Percentiles rank a stretch among this genome's conserved stretches.
These are phyloP conservation scores for Diplocarpon rosae DNA, from an alignment of 2,329 filamentous ascomycete genomes.

Conservation along the genomic window DNA sequence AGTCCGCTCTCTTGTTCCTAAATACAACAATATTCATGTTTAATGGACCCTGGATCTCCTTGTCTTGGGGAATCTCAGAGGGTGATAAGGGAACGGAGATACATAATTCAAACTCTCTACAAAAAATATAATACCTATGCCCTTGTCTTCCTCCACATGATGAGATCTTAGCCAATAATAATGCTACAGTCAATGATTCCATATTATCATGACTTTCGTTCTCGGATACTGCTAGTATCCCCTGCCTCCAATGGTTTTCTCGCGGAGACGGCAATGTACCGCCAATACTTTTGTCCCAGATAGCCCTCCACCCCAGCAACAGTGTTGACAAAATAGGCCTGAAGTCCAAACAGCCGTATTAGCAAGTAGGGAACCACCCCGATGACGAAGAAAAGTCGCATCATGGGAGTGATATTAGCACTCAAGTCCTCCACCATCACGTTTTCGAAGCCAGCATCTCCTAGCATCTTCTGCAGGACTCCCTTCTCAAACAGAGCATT, in stretches of 20 bases:
- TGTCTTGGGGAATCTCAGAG: too few relatives aligned
- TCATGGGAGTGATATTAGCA: neutral
- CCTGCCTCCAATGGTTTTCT: neutral
- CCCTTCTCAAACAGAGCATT: slow-evolving; percentile 31
- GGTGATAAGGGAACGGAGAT: too few relatives aligned
- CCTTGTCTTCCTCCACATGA: too few relatives aligned
- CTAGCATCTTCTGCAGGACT: slow-evolving; percentile 31
- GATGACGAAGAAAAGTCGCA: neutral
- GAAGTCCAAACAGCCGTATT: neutral
- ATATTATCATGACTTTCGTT: too few relatives aligned
- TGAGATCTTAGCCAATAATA: too few relatives aligned
- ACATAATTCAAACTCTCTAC: too few relatives aligned
- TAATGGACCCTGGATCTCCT: too few relatives aligned
- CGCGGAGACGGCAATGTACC: neutral
- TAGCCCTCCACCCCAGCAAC: neutral
- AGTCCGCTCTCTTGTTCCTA: too few relatives aligned
- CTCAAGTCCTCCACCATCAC: neutral
- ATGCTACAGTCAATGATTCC: too few relatives aligned
- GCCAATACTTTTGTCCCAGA: neutral
- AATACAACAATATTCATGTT: too few relatives aligned
- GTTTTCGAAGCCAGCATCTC: slow-evolving; percentile 10
- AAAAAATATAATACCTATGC: too few relatives aligned
- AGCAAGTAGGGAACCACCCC: neutral
- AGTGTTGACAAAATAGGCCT: neutral
- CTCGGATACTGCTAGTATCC: neutral